A percentile compares a stretch with the other conserved stretches of the same genome.
phyloP scores from a whole-genome alignment of 2,329 filamentous ascomycete genomes.

The Curvularia spicifera region DNA sequence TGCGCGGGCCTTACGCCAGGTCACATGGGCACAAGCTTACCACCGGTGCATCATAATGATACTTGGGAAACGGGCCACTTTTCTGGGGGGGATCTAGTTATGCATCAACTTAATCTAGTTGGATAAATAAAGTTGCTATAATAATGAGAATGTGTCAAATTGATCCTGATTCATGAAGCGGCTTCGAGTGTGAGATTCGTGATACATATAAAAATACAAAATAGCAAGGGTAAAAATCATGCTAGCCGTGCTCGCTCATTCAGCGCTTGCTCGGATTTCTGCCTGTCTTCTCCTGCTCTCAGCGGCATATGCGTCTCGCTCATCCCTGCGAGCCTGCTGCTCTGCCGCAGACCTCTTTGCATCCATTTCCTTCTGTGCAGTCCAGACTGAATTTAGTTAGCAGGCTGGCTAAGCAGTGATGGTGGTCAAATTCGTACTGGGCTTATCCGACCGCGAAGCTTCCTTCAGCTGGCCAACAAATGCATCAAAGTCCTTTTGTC shows the following conservation, averaged over 20 bases:
- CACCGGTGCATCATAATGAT: background rate
- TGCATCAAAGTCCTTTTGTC: conserved; percentile 85
- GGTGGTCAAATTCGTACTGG: conserved; percentile 65
- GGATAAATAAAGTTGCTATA: background rate
- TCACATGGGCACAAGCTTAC: conserved; percentile 30
- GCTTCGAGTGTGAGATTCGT: conserved; percentile 26
- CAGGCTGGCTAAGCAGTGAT: background rate
- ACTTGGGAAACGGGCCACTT: background rate
- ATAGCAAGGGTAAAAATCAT: conserved; percentile 5
- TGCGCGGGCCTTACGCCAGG: conserved; percentile 28
- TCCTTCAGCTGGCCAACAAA: conserved; percentile 86
- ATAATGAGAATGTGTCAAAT: background rate
- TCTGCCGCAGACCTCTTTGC: conserved; percentile 35
- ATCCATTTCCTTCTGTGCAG: conserved; percentile 44
- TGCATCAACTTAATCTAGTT: background rate
- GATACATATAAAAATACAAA: conserved; percentile 28
- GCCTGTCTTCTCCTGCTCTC: conserved; percentile 43
- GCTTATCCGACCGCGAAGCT: conserved; percentile 88
- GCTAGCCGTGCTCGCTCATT: conserved; percentile 20
- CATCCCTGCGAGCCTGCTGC: conserved; percentile 38
- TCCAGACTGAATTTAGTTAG: conserved; percentile 43
- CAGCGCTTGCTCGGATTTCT: conserved; percentile 43
- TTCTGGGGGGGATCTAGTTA: too few species aligned
- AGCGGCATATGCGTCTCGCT: conserved; percentile 40
- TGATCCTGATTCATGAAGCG: background rate